Conservation (phyloP, 441 rosid genomes). For the Macaranga tanarius region DNA sequence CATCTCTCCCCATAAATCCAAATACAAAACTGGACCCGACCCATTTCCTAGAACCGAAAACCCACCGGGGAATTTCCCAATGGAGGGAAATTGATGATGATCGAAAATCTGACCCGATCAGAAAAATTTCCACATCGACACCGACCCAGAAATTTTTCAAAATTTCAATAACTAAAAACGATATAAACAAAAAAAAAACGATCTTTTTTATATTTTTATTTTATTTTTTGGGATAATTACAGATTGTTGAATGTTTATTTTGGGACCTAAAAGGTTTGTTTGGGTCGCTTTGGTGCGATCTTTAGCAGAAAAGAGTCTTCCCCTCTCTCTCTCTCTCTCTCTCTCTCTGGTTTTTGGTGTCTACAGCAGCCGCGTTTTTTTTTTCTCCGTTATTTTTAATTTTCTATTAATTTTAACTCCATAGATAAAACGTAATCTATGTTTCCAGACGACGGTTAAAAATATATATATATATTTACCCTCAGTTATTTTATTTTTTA, state of each 20-base stretch:
- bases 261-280: neutral
- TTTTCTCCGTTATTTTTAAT: slow-evolving; percentile 15
- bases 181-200: neutral
- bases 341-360: slow-evolving; percentile 40
- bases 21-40: slow-evolving; percentile 21
- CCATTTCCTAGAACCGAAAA: slow-evolving; percentile 34
- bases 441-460: neutral
- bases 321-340: slow-evolving; percentile 14
- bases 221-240: neutral
- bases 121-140: slow-evolving; percentile 31
- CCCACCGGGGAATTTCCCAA: slow-evolving; percentile 36
- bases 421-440: neutral
- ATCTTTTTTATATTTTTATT: neutral
- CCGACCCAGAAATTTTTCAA: neutral
- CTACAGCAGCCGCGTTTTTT: slow-evolving; percentile 45
- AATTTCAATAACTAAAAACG: neutral
- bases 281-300: slow-evolving; percentile 39
- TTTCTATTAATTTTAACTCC: slow-evolving; percentile 6
- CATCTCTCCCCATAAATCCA: slow-evolving; percentile 25
- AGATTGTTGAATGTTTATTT: neutral
- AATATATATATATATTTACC: too few relatives aligned
- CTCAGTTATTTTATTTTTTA: too few relatives aligned
- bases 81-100: slow-evolving; percentile 25
- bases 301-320: slow-evolving; percentile 31
- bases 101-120: slow-evolving; percentile 42